Evolutionary conservation across 352 stramenopile genomes (phyloP), one percentile per base, ranked within the genome.

Genomic region (Elongisporangium anandrum): DNA sequence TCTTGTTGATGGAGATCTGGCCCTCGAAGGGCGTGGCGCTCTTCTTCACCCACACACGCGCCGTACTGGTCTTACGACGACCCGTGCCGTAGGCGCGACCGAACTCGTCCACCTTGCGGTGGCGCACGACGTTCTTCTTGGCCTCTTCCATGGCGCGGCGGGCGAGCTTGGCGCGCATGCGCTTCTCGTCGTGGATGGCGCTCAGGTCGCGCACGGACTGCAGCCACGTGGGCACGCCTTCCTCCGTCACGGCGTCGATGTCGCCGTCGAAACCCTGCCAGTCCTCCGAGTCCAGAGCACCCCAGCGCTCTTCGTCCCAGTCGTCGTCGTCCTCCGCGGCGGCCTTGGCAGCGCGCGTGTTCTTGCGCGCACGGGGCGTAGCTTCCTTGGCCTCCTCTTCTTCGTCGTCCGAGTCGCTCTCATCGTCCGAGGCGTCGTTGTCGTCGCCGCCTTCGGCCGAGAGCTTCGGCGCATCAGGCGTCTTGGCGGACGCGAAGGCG

Each of bases 21-120:
- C 95, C 95, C 9, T 77, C 77, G 48, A 96, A 97, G 8, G 85
- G 83, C 66, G 73, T 62, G 15, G 63, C 70, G 23, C 66, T 73
- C 38, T 82, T 82, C 64, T 98, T 95, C 63, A 99, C 86, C 91
- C 92, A 98, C 58, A 98, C 96, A 49, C 93, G 86, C 9, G 96
- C 95, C 38, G 85, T 85, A 47, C 88, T 91, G n/a, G 85, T 97
- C 79, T 99, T 99, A 15, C 96, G 93, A 50, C 91, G 90, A 50
- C 94, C 94, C 26, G 92, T 94, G 56, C 90, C 94, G 70, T 98
- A 95, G 45, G 87, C 84, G 49, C 87, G 87, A 24, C 84, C 87
- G 54, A 88, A 66, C 52, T 82, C 79, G 67, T 95, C 87, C 26
- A 92, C 66, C 64, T 88, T 83, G 52, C 72, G 72, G 48, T 84